A percentile compares a stretch with the other conserved stretches of the same genome.
phyloP scores from a whole-genome alignment of 176 grass and related monocot species.

The Rhynchospora pubera region DNA sequence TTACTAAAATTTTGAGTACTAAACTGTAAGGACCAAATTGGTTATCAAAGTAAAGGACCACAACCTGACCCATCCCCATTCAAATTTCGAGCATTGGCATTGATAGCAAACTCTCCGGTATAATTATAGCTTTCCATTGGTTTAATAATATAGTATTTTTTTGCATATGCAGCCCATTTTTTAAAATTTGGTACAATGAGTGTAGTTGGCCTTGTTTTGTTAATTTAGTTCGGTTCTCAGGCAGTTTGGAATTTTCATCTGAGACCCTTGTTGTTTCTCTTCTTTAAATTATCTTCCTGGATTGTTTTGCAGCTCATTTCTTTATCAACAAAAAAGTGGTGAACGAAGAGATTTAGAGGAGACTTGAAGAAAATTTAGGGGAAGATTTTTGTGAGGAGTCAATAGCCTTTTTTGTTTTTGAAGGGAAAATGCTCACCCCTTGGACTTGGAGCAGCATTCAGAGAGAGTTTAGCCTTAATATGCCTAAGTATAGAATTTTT shows the following conservation, averaged over 20 bases:
- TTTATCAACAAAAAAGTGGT: slow-evolving; percentile 54
- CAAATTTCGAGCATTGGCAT: not conserved
- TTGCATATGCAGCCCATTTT: not conserved
- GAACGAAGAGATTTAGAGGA: slow-evolving; percentile 1
- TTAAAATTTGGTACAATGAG: no score
- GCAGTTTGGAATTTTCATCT: slow-evolving; percentile 25
- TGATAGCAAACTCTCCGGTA: not conserved
- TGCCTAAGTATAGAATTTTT: not conserved
- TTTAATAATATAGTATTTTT: not conserved
- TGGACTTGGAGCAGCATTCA: not conserved
- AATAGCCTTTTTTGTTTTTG: no score
- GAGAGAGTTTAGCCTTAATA: not conserved
- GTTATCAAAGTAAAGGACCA: no score
- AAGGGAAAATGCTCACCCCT: no score
- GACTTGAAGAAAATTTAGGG: not conserved
- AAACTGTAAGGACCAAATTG: not conserved
- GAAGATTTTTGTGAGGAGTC: not conserved
- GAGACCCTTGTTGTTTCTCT: not conserved
- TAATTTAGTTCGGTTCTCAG: no score
- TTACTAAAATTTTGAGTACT: not conserved
- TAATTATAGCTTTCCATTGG: not conserved
- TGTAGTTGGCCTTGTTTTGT: no score
- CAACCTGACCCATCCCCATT: not conserved
- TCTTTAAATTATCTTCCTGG: not conserved
- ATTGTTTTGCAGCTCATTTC: slow-evolving; percentile 76